A percentile compares a stretch with the other conserved stretches of the same genome.
Conservation (phyloP, 768 basidiomycete species). For the Boletus pseudo-olivaceus region DNA sequence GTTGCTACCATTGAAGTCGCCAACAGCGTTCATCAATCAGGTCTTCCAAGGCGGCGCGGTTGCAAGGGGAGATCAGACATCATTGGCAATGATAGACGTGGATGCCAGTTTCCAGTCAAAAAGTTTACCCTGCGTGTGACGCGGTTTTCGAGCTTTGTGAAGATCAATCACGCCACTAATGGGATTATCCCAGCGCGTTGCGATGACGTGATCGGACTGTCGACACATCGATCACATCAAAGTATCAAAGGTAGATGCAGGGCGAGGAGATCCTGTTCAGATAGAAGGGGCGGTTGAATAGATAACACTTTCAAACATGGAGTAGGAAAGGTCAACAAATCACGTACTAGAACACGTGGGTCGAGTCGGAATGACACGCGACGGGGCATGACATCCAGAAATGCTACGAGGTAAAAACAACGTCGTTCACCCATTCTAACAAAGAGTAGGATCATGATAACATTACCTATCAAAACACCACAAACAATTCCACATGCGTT, state of each 20-base stretch:
- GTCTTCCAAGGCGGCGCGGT: no score
- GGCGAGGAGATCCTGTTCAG: slow-evolving; percentile 6
- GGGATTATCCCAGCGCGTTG: background rate
- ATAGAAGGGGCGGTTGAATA: background rate
- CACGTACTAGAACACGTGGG: slow-evolving; percentile 6
- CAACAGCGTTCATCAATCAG: background rate
- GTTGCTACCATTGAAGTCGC: background rate
- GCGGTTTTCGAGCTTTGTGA: background rate
- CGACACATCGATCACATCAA: slow-evolving; percentile 2
- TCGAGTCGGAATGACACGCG: background rate
- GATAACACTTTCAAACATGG: background rate
- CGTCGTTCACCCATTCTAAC: background rate
- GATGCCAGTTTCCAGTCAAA: background rate
- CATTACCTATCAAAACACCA: background rate
- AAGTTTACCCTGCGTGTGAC: background rate
- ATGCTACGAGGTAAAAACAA: background rate
- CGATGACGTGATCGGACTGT: slow-evolving; percentile 4
- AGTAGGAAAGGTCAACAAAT: background rate
- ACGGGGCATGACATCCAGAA: background rate
- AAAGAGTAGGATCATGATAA: background rate
- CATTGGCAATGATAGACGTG: background rate
- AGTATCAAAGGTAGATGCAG: background rate
- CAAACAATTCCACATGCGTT: background rate
- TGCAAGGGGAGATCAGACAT: background rate
- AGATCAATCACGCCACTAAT: background rate